A percentile compares a stretch with the other conserved stretches of the same genome.
Evolutionary conservation across 768 basidiomycete genomes (phyloP).

Genomic region (Chiua virens): DNA sequence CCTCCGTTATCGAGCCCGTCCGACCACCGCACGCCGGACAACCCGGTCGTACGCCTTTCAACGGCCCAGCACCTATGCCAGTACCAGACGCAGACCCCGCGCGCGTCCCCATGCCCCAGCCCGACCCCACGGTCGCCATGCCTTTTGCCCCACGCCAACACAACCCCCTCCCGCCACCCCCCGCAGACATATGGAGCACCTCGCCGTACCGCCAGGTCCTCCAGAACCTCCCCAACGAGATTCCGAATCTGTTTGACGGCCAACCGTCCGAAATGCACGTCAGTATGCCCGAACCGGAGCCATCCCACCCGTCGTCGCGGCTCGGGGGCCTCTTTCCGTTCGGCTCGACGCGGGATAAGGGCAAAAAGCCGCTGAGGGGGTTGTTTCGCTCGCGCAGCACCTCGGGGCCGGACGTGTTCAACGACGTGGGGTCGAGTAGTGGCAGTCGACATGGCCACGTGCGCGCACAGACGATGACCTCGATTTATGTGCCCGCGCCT

Average conservation of each 20-base stretch:
- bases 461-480: slow-evolving; percentile 21
- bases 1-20: not conserved
- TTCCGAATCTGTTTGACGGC: slow-evolving; percentile 21
- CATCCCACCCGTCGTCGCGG: slow-evolving; percentile 20
- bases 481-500: slow-evolving; percentile 25
- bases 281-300: slow-evolving; percentile 11
- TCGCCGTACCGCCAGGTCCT: slow-evolving; percentile 59
- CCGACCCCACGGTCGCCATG: not conserved
- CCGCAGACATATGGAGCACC: slow-evolving; percentile 56
- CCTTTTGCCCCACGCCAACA: not conserved
- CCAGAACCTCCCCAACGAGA: slow-evolving; percentile 46
- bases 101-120: slow-evolving; percentile 1
- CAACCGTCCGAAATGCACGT: slow-evolving; percentile 1
- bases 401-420: slow-evolving; percentile 13
- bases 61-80: slow-evolving; percentile 3
- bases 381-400: slow-evolving; percentile 47
- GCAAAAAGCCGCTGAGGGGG: slow-evolving; percentile 38
- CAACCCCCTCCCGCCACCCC: slow-evolving; percentile 68
- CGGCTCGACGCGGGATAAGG: slow-evolving; percentile 32
- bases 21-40: slow-evolving; percentile 6
- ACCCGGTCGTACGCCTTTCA: slow-evolving; percentile 11
- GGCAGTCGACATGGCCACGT: slow-evolving; percentile 16
- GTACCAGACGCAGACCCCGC: not conserved
- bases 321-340: slow-evolving; percentile 22
- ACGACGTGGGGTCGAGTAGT: slow-evolving; percentile 15